Conservation (phyloP, 768 basidiomycete species). For the Cyclocybe cylindracea region DNA sequence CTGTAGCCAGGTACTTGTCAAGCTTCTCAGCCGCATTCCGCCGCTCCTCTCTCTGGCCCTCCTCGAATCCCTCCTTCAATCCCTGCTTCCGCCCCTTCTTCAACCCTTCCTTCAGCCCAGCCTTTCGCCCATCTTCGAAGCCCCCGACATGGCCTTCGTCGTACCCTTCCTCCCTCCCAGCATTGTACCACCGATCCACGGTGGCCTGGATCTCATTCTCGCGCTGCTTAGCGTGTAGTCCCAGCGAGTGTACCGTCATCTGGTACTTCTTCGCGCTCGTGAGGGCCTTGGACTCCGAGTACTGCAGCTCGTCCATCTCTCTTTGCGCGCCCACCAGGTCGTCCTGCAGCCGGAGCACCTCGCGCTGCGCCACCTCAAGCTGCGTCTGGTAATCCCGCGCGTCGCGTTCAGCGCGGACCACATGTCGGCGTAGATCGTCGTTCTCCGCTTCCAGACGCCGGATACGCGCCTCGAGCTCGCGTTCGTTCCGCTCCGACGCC, state of each 20-base stretch:
- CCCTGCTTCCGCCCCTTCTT: constrained; percentile 43
- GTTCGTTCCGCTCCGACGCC: constrained; percentile 49
- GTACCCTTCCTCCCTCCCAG: constrained; percentile 45
- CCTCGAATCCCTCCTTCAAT: constrained; percentile 33
- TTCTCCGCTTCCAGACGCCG: constrained; percentile 42
- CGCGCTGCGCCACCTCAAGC: constrained; percentile 46
- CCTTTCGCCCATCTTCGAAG: constrained; percentile 40
- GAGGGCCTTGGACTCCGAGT: constrained; percentile 34
- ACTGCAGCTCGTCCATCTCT: constrained; percentile 44
- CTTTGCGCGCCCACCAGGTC: constrained; percentile 37
- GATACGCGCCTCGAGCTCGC: constrained; percentile 38
- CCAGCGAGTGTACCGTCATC: constrained; percentile 42
- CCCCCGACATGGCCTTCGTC: constrained; percentile 49
- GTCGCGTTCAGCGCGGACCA: constrained; percentile 35
- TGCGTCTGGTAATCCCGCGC: constrained; percentile 46
- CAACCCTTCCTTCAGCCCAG: constrained; percentile 42
- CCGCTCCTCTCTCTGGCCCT: constrained; percentile 38
- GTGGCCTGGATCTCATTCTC: constrained; percentile 43
- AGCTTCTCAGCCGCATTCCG: constrained; percentile 56
- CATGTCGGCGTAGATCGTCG: constrained; percentile 32
- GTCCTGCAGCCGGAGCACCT: constrained; percentile 32
- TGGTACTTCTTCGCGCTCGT: constrained; percentile 45
- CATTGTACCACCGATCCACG: constrained; percentile 44
- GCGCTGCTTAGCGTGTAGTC: constrained; percentile 42
- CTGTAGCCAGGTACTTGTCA: constrained; percentile 53